Evolutionary conservation across 2,329 filamentous ascomycete species (phyloP).

Genomic region (Alternaria metachromatica): DNA sequence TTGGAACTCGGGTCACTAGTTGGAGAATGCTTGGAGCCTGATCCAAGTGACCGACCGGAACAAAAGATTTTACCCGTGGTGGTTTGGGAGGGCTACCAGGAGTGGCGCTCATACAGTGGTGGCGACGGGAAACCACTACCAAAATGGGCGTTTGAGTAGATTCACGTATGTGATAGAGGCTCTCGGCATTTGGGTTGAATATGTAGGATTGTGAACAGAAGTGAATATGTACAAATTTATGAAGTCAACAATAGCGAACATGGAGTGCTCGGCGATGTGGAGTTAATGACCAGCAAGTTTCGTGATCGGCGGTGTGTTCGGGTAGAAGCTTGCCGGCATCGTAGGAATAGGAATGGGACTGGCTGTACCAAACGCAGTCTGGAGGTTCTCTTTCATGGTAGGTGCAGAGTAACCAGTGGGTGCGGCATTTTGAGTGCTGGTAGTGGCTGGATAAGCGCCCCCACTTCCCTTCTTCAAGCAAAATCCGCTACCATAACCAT

Average conservation of each 20-base stretch:
- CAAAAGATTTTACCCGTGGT: neutral
- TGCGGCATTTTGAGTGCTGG: slow-evolving; percentile 43
- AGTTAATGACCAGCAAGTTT: slow-evolving; percentile 30
- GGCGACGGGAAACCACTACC: neutral
- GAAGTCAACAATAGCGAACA: neutral
- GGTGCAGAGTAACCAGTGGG: slow-evolving; percentile 49
- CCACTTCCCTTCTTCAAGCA: slow-evolving; percentile 52
- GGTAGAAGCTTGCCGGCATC: slow-evolving; percentile 51
- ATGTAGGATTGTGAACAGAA: neutral
- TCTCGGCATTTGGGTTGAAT: neutral
- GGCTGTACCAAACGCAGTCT: slow-evolving; percentile 38
- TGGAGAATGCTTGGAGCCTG: neutral
- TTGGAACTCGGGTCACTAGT: neutral
- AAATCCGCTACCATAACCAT: slow-evolving; percentile 57
- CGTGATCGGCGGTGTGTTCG: slow-evolving; percentile 43
- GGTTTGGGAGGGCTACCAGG: neutral
- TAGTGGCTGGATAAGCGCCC: slow-evolving; percentile 41
- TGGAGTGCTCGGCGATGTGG: neutral
- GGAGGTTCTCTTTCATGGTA: slow-evolving; percentile 45
- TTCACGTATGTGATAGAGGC: neutral
- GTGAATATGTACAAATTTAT: neutral
- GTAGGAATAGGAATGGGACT: slow-evolving; percentile 52
- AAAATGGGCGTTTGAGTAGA: slow-evolving; percentile 4
- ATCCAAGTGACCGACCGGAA: neutral
- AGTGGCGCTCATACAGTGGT: neutral